phyloP scores from a whole-genome alignment of 345 rosid genomes.

The Euphorbia pulcherrima region DNA sequence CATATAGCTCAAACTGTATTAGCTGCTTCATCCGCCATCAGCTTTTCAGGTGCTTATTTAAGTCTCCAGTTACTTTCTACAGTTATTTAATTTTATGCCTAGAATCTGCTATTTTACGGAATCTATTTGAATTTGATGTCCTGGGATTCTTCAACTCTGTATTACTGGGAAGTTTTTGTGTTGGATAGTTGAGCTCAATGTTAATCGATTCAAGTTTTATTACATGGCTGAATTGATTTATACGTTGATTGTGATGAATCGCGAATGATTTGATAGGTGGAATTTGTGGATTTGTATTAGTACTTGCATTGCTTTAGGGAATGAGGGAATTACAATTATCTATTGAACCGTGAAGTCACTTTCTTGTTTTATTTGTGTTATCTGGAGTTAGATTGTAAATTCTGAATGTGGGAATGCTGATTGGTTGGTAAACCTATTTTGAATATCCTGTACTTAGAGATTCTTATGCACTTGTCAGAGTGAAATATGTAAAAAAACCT shows the following conservation, averaged over 20 bases:
- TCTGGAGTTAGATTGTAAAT: neutral
- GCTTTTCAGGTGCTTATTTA: neutral
- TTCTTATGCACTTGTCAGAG: neutral
- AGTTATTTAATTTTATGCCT: neutral
- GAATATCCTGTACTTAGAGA: neutral
- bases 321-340: neutral
- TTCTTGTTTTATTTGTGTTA: neutral
- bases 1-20: neutral
- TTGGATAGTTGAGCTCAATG: neutral
- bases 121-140: neutral
- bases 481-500: neutral
- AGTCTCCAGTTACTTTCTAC: neutral
- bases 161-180: neutral
- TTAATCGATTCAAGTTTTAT: neutral
- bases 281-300: neutral
- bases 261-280: neutral
- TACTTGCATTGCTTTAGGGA: neutral
- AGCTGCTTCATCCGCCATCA: constrained; percentile 9
- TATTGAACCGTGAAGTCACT: neutral
- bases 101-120: neutral
- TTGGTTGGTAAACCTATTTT: neutral
- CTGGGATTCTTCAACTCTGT: neutral
- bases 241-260: neutral
- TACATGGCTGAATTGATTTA: neutral
- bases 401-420: neutral